Percentiles rank a stretch among this genome's conserved stretches.
Evolutionary conservation across 1,139 yeast species (phyloP).

Genomic region (Zygosaccharomyces sapae): DNA sequence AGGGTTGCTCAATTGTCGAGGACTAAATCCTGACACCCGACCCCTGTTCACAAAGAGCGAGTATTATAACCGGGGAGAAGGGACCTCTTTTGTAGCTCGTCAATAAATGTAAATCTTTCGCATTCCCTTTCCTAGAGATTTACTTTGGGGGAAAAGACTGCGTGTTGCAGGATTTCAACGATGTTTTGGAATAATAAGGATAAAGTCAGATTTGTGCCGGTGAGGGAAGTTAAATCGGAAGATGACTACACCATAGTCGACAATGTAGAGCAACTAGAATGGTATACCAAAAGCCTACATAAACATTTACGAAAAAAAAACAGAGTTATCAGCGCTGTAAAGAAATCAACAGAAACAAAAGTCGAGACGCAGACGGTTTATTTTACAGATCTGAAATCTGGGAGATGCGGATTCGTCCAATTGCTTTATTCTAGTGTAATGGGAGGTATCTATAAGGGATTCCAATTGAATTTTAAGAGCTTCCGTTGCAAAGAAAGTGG

Average conservation of each 20-base stretch:
- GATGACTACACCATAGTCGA: constrained; percentile 16
- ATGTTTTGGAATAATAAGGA: constrained; percentile 13
- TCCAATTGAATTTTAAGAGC: constrained; percentile 78
- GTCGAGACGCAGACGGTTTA: constrained; percentile 88
- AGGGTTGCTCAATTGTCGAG: background rate
- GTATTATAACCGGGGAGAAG: too few species aligned
- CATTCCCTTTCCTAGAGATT: background rate
- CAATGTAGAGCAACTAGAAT: constrained; percentile 18
- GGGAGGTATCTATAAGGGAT: constrained; percentile 69
- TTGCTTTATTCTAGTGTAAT: constrained; percentile 78
- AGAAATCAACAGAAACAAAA: constrained; percentile 45
- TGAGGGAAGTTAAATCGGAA: constrained; percentile 12
- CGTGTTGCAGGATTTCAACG: background rate
- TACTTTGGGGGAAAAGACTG: too few species aligned
- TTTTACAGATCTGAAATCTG: constrained; percentile 54
- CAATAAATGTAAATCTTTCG: background rate
- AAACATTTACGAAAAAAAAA: constrained; percentile 7
- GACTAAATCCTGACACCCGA: constrained; percentile 6
- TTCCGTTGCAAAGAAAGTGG: constrained; percentile 30
- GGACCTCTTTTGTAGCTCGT: background rate
- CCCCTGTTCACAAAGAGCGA: constrained; percentile 1
- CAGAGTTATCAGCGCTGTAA: constrained; percentile 14
- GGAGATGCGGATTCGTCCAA: constrained; percentile 74
- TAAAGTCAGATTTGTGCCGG: constrained; percentile 17
- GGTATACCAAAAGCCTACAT: constrained; percentile 17